Percentiles rank a stretch among this genome's conserved stretches.
These are phyloP conservation scores for Peronospora destructor DNA, from an alignment of 352 stramenopile species.

Conservation along the genomic window DNA sequence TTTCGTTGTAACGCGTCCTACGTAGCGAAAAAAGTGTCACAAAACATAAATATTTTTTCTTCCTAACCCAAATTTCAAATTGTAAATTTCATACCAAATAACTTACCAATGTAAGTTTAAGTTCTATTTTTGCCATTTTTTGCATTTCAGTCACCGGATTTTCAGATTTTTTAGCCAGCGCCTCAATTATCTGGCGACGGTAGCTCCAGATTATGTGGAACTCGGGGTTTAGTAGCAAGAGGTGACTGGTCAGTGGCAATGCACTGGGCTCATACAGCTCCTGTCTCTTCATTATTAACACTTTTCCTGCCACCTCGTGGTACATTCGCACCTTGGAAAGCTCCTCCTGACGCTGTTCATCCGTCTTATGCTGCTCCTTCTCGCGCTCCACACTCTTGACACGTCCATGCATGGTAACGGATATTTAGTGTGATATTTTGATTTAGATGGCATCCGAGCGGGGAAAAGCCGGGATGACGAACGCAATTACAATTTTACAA, in stretches of 20 bases:
- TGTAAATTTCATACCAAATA: neutral
- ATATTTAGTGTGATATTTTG: neutral
- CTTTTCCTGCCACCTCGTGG: conserved; percentile 66
- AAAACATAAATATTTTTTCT: neutral
- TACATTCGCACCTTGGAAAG: conserved; percentile 64
- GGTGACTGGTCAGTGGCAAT: conserved; percentile 85
- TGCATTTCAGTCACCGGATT: conserved; percentile 25
- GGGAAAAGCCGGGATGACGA: neutral
- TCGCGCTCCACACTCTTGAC: conserved; percentile 72
- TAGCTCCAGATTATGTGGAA: conserved; percentile 97
- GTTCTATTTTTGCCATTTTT: conserved; percentile 73
- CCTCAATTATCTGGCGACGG: conserved; percentile 87
- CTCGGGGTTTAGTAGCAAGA: conserved; percentile 94
- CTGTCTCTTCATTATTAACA: conserved; percentile 57
- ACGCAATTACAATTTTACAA: neutral
- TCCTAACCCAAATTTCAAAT: neutral
- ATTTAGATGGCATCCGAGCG: neutral
- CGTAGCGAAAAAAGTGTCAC: conserved; percentile 4
- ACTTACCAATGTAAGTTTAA: conserved; percentile 72
- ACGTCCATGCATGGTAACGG: conserved; percentile 50
- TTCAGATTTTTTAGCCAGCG: conserved; percentile 24
- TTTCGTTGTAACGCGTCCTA: conserved; percentile 91
- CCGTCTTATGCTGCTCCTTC: conserved; percentile 59
- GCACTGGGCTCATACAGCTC: conserved; percentile 40
- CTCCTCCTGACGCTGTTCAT: conserved; percentile 56